Evolutionary conservation across 345 rosid genomes (phyloP).

Genomic region (Heritiera littoralis): DNA sequence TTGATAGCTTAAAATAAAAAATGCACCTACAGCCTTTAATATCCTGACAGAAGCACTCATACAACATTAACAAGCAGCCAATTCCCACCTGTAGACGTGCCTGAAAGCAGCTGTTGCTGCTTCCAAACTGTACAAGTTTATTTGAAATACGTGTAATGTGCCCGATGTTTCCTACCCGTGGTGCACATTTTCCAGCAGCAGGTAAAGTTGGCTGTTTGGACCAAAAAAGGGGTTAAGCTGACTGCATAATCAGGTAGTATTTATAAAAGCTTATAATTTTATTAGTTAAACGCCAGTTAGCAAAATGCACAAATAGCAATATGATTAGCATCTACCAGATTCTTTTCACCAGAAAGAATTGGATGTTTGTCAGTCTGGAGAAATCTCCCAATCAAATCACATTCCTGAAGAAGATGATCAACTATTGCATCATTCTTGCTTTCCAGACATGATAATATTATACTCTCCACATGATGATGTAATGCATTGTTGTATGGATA

Average conservation of each 20-base stretch:
- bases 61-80: constrained; percentile 2
- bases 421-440: constrained; percentile 61
- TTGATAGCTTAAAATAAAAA: not conserved
- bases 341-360: constrained; percentile 48
- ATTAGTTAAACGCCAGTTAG: not conserved
- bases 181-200: constrained; percentile 70
- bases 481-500: constrained; percentile 93
- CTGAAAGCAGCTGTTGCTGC: constrained; percentile 56
- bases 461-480: constrained; percentile 96
- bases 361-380: constrained; percentile 74
- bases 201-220: constrained; percentile 68
- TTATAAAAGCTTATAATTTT: not conserved
- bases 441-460: constrained; percentile 80
- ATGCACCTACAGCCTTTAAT: not conserved
- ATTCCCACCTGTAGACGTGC: constrained; percentile 70
- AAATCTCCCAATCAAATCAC: constrained; percentile 73
- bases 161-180: constrained; percentile 85
- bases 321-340: constrained; percentile 43
- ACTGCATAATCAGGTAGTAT: constrained; percentile 46
- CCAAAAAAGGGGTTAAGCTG: constrained; percentile 44
- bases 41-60: not conserved
- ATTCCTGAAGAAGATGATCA: constrained; percentile 77
- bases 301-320: not conserved
- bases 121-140: constrained; percentile 77
- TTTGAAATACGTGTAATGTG: constrained; percentile 84